Evolutionary conservation across 768 basidiomycete genomes (phyloP).

Genomic region (Boletus reticuloceps): DNA sequence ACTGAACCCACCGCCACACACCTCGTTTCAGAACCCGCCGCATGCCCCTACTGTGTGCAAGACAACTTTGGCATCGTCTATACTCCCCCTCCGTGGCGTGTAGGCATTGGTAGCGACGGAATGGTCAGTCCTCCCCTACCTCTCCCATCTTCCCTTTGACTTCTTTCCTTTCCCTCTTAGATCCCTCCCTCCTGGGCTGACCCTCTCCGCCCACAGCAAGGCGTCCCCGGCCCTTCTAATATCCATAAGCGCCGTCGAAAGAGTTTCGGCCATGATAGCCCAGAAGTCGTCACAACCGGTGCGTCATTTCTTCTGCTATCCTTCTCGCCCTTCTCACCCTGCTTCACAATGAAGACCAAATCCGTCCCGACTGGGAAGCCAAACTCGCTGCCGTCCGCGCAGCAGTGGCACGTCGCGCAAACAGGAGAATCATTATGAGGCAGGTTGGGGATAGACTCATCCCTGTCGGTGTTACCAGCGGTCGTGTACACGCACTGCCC

Average conservation of each 20-base stretch:
- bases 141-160: not conserved
- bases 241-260: constrained; percentile 78
- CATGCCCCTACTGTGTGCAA: constrained; percentile 97
- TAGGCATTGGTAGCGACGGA: constrained; percentile 75
- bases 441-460: constrained; percentile 97
- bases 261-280: constrained; percentile 81
- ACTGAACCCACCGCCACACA: constrained; percentile 93
- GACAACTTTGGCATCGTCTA: constrained; percentile 96
- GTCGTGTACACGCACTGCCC: constrained; percentile 65
- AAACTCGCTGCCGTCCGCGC: constrained; percentile 94
- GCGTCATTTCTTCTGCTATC: constrained; percentile 21
- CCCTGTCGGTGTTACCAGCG: constrained; percentile 94
- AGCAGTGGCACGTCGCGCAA: constrained; percentile 93
- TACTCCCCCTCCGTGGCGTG: constrained; percentile 73
- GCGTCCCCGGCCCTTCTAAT: constrained; percentile 36
- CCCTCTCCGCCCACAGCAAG: constrained; percentile 45
- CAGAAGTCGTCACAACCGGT: constrained; percentile 93
- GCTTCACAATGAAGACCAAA: constrained; percentile 63
- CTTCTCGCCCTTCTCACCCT: constrained; percentile 8
- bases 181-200: constrained; percentile 51
- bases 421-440: constrained; percentile 95
- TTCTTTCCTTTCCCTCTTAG: constrained; percentile 21
- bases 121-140: constrained; percentile 43
- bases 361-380: constrained; percentile 97
- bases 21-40: constrained; percentile 93